Conservation (phyloP, 2,329 filamentous ascomycete species). For the Ophiostoma quercus region DNA sequence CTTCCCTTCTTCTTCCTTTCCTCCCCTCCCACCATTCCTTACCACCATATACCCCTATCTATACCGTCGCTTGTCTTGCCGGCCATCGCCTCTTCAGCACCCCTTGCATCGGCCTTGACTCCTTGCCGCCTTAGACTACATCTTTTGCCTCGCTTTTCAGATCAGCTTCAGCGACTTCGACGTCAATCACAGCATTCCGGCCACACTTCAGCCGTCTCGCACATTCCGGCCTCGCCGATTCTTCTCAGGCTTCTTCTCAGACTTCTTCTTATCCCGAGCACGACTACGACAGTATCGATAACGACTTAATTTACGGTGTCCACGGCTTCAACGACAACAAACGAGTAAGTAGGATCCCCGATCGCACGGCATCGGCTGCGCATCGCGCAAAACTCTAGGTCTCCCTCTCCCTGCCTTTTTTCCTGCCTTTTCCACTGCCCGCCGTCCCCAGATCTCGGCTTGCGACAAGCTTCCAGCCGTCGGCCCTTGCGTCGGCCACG, state of each 20-base stretch:
- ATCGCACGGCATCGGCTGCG: not conserved
- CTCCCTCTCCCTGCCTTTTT: too few relatives aligned
- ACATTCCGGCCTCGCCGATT: conserved; percentile 8
- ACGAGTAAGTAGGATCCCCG: conserved; percentile 4
- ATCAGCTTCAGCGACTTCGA: not conserved
- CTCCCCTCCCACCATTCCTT: not conserved
- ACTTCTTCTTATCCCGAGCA: too few relatives aligned
- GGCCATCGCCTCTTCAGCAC: not conserved
- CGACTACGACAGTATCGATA: conserved; percentile 8
- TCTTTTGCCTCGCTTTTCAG: too few relatives aligned
- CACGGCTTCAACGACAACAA: not conserved
- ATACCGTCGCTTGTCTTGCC: not conserved
- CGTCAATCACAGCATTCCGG: not conserved
- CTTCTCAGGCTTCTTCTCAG: too few relatives aligned
- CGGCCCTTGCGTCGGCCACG: conserved; percentile 8
- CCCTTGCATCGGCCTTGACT: conserved; percentile 5
- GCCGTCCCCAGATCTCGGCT: conserved; percentile 9
- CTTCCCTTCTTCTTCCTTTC: not conserved
- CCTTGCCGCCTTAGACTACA: not conserved
- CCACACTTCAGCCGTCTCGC: not conserved
- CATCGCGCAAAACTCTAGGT: not conserved
- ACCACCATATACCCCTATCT: not conserved
- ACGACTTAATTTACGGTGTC: conserved; percentile 1
- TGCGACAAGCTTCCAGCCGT: conserved; percentile 6
- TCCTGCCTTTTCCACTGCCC: not conserved